A percentile compares a stretch with the other conserved stretches of the same genome.
Conservation (phyloP, 306 rosid genomes). For the Arachis stenosperma region DNA sequence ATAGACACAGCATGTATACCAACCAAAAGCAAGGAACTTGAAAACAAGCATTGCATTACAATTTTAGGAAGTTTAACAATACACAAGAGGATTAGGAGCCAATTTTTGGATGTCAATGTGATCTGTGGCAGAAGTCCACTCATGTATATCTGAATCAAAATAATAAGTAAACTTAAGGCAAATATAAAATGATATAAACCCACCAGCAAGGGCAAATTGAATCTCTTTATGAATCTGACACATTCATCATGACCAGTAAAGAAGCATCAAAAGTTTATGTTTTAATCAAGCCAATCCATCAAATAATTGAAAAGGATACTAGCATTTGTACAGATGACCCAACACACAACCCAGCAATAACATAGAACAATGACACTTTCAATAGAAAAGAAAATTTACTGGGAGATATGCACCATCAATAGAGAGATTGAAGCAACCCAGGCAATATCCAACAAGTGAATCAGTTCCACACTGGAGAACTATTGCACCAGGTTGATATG, state of each 20-base stretch:
- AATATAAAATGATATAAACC: slow-evolving; percentile 37
- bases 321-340: slow-evolving; percentile 18
- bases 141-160: slow-evolving; percentile 29
- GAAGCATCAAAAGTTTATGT: slow-evolving; percentile 37
- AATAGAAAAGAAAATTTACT: slow-evolving; percentile 51
- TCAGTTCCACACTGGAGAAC: slow-evolving; percentile 99
- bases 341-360: slow-evolving; percentile 5
- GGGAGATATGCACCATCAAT: slow-evolving; percentile 44
- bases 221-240: slow-evolving; percentile 89
- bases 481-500: no score
- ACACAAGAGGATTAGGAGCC: no score
- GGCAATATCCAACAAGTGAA: slow-evolving; percentile 96
- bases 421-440: slow-evolving; percentile 99
- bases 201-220: slow-evolving; percentile 96
- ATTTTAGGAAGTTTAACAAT: no score
- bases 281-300: slow-evolving; percentile 24
- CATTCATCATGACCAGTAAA: slow-evolving; percentile 92
- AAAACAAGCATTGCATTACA: no score
- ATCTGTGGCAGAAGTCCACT: slow-evolving; percentile 58
- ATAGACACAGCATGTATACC: no score
- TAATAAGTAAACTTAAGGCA: slow-evolving; percentile 30
- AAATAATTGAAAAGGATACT: slow-evolving; percentile 7
- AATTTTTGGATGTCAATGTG: slow-evolving; percentile 30
- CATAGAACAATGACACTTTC: slow-evolving; percentile 1
- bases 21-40: no score